phyloP scores from a whole-genome alignment of 2,329 filamentous ascomycete species.

The Podosphaera aphanis region DNA sequence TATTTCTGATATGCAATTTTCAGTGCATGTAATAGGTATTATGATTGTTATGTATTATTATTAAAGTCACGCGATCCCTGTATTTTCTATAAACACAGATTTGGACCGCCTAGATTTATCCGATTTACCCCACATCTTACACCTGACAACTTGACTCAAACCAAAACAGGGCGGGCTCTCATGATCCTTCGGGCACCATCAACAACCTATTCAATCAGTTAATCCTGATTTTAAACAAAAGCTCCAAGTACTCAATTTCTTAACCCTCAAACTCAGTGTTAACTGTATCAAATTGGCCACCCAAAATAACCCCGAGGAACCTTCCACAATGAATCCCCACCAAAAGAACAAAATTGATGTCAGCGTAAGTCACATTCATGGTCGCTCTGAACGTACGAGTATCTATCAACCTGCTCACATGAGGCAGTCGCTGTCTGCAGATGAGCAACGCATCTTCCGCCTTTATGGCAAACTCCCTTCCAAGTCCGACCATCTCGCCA shows the following conservation, averaged over 20 bases:
- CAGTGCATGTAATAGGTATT: too few species aligned
- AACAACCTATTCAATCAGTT: neutral
- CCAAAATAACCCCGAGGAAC: neutral
- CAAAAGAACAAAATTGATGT: conserved; percentile 98
- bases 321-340: conserved; percentile 61
- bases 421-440: conserved; percentile 60
- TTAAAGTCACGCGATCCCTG: neutral
- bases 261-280: neutral
- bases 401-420: conserved; percentile 1
- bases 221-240: neutral
- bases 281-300: neutral
- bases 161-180: neutral
- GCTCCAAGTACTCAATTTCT: neutral
- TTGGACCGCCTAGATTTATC: neutral
- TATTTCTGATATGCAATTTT: too few species aligned
- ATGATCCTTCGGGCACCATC: neutral
- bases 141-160: neutral
- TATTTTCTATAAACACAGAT: neutral
- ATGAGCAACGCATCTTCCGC: conserved; percentile 90
- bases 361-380: conserved; percentile 38
- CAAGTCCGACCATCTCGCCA: conserved; percentile 88
- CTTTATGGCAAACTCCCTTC: conserved; percentile 95
- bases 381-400: conserved; percentile 1
- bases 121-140: neutral
- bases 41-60: too few species aligned